Percentiles rank a stretch among this genome's conserved stretches.
These are phyloP conservation scores for Eimeria acervulina DNA, from an alignment of 169 alveolate species.

Conservation along the genomic window DNA sequence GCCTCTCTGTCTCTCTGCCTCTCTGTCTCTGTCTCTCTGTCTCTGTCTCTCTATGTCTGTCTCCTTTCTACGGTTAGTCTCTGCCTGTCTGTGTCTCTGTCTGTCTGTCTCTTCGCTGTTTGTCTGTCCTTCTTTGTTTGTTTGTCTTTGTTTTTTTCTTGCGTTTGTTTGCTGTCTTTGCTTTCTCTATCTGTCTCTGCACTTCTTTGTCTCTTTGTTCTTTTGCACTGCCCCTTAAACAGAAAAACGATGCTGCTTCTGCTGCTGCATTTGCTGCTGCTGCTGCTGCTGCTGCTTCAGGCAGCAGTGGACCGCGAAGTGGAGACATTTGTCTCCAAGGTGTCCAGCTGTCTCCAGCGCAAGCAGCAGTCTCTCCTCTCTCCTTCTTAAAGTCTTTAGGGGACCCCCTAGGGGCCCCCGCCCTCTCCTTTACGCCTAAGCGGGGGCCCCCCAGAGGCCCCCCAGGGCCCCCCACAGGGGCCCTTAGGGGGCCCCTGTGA, in stretches of 20 bases:
- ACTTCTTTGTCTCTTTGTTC: too few species aligned
- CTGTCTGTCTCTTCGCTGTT: too few species aligned
- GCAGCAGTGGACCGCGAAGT: constrained; percentile 21
- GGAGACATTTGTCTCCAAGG: background rate
- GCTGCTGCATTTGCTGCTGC: too few species aligned
- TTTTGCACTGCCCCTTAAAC: too few species aligned
- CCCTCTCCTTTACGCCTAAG: too few species aligned
- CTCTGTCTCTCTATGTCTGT: too few species aligned
- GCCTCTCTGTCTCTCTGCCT: background rate
- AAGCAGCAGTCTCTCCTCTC: constrained; percentile 17
- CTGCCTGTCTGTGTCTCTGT: background rate
- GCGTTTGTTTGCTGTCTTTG: too few species aligned
- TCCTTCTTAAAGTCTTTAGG: background rate
- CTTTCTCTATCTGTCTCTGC: too few species aligned
- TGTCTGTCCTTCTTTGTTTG: too few species aligned
- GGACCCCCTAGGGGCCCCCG: background rate
- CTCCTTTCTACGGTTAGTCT: background rate
- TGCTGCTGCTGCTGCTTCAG: too few species aligned
- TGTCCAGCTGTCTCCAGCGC: background rate
- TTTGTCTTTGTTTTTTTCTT: too few species aligned
- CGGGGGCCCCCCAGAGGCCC: background rate
- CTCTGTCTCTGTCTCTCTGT: background rate
- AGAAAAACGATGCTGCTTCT: too few species aligned
- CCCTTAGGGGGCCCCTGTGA: background rate
- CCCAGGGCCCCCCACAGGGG: background rate